phyloP scores from a whole-genome alignment of 1,284 basidiomycete species.

The Naganishia liquefaciens region DNA sequence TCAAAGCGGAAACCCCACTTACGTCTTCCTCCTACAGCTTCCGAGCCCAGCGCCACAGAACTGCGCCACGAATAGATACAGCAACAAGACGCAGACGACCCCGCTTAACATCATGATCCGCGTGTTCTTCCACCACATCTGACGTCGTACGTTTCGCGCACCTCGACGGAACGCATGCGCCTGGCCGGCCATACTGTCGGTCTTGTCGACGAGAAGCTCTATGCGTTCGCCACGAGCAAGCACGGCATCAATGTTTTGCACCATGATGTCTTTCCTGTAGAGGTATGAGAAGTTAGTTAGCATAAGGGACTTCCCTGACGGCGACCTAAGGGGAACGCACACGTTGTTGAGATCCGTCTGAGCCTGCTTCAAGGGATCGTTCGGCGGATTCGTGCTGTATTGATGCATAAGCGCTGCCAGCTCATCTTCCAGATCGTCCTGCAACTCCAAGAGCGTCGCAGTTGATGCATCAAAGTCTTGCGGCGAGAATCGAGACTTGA shows the following conservation, averaged over 20 bases:
- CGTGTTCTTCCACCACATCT: slow-evolving; percentile 97
- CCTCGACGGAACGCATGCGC: slow-evolving; percentile 94
- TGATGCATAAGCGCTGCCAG: slow-evolving; percentile 69
- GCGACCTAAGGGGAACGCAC: slow-evolving; percentile 37
- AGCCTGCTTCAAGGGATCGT: slow-evolving; percentile 87
- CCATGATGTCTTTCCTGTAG: slow-evolving; percentile 85
- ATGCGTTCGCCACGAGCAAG: slow-evolving; percentile 91
- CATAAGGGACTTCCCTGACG: not conserved
- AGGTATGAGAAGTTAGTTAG: not conserved
- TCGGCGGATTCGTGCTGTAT: slow-evolving; percentile 80
- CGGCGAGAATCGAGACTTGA: slow-evolving; percentile 34
- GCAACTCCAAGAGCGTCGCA: slow-evolving; percentile 14
- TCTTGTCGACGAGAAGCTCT: slow-evolving; percentile 95
- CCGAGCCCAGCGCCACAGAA: slow-evolving; percentile 79
- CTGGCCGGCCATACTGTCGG: slow-evolving; percentile 90
- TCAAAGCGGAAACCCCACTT: not conserved
- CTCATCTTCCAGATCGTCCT: slow-evolving; percentile 53
- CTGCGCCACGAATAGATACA: slow-evolving; percentile 79
- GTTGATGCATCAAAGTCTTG: slow-evolving; percentile 46
- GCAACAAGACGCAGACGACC: slow-evolving; percentile 71
- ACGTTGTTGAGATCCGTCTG: slow-evolving; percentile 88
- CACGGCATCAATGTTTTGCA: slow-evolving; percentile 88
- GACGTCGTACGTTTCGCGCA: slow-evolving; percentile 73
- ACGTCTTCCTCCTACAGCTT: slow-evolving; percentile 56
- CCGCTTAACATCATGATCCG: slow-evolving; percentile 71